Evolutionary conservation across 2,329 filamentous ascomycete genomes (phyloP).

Genomic region (Aspergillus sp.): DNA sequence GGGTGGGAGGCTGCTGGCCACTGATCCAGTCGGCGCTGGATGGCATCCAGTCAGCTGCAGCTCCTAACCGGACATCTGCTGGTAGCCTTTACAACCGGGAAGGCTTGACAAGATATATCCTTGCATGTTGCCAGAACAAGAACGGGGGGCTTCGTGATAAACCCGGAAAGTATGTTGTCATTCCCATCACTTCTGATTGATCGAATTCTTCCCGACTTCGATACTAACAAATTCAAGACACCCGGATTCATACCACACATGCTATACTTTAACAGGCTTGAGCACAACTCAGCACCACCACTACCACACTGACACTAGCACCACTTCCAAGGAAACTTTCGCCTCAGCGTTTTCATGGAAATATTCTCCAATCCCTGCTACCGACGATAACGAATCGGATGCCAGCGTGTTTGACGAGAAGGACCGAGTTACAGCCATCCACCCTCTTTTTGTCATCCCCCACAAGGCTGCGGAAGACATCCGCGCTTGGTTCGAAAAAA

Average conservation of each 20-base stretch:
- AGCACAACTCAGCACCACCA: conserved; percentile 72
- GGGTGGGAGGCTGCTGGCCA: conserved; percentile 94
- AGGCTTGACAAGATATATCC: conserved; percentile 81
- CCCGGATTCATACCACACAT: conserved; percentile 87
- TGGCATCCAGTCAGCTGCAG: conserved; percentile 38
- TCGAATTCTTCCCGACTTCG: background rate
- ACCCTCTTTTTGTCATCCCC: conserved; percentile 83
- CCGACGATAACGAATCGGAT: conserved; percentile 46
- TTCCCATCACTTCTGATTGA: background rate
- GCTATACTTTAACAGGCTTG: conserved; percentile 83
- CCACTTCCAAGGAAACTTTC: conserved; percentile 26
- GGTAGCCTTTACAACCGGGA: conserved; percentile 67
- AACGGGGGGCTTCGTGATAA: conserved; percentile 87
- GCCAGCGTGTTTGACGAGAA: conserved; percentile 64
- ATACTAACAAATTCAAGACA: conserved; percentile 45
- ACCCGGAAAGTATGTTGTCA: conserved; percentile 68
- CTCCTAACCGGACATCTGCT: conserved; percentile 15
- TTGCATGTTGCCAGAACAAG: conserved; percentile 77
- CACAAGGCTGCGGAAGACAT: conserved; percentile 62
- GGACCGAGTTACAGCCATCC: conserved; percentile 66
- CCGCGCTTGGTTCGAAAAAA: conserved; percentile 57
- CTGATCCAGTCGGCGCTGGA: conserved; percentile 75
- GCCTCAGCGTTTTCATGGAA: conserved; percentile 35
- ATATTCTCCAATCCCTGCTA: conserved; percentile 35
- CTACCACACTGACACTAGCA: conserved; percentile 36